Percentiles rank a stretch among this genome's conserved stretches.
Evolutionary conservation across 2,329 filamentous ascomycete species (phyloP).

Genomic region (Colletotrichum gigasporum): DNA sequence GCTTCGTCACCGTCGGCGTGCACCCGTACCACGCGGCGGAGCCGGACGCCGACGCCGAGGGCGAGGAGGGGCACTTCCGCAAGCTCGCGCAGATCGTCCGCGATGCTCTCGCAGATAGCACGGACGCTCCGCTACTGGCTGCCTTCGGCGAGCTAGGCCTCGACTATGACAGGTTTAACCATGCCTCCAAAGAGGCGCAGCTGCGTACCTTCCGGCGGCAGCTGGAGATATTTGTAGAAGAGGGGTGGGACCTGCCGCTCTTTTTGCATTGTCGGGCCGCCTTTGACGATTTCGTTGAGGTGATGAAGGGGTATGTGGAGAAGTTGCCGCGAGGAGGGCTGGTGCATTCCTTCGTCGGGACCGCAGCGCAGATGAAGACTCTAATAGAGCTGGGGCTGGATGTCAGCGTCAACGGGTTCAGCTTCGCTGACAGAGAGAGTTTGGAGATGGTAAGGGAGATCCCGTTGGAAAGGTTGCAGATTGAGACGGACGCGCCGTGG

Average conservation of each 20-base stretch:
- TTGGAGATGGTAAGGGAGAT: conserved; percentile 52
- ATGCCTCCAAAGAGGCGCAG: conserved; percentile 52
- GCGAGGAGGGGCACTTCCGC: conserved; percentile 34
- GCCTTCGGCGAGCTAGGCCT: conserved; percentile 61
- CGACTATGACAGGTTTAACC: conserved; percentile 57
- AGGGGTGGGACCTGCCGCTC: conserved; percentile 45
- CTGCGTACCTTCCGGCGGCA: conserved; percentile 50
- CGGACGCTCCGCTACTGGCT: conserved; percentile 40
- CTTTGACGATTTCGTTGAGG: conserved; percentile 51
- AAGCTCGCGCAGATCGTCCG: conserved; percentile 37
- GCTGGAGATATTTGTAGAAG: conserved; percentile 47
- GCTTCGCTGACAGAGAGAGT: conserved; percentile 48
- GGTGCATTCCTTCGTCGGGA: conserved; percentile 52
- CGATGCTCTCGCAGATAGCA: conserved; percentile 35
- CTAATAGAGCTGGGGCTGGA: conserved; percentile 49
- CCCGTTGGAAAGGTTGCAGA: conserved; percentile 51
- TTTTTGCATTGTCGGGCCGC: conserved; percentile 53
- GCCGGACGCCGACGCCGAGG: conserved; percentile 41
- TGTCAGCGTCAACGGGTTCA: conserved; percentile 60
- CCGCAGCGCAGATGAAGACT: conserved; percentile 47
- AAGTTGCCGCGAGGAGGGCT: conserved; percentile 46
- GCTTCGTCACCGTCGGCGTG: conserved; percentile 57
- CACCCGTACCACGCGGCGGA: conserved; percentile 61
- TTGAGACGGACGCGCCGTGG: conserved; percentile 61
- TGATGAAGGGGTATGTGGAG: conserved; percentile 49